Evolutionary conservation across 2,329 filamentous ascomycete species (phyloP), one percentile per base, ranked within the genome.

Genomic region (Monilinia fructicola): DNA sequence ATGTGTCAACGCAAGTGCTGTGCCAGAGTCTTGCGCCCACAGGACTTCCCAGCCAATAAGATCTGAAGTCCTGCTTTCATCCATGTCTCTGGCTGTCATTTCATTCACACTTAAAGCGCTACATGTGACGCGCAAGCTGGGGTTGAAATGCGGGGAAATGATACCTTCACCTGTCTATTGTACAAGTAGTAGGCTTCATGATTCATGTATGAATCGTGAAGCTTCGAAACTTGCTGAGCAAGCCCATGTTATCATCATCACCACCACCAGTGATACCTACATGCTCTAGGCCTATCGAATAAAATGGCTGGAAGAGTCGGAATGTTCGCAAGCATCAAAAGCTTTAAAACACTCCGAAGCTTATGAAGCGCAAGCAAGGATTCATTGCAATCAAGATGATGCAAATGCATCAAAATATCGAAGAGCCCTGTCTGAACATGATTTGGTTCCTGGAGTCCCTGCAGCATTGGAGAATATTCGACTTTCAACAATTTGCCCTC

Each of bases 391-490:
- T 42, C 42, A 21, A 60, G 54, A 65, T 54, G 54, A 61, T 65
- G 54, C 44, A 21, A 50, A 61, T 35, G n/a, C 31, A 26, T 21
- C 31, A 38, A 40, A 44, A 53, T 60, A 54, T 65, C 14, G 26
- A 23, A 18, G 18, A 61, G 31, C 56, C 64, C n/a, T 35, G 46
- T 44, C 48, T 52, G 26, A 54, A 44, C 38, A 26, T 61, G 26
- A 65, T 40, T 65, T 59, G 14, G 64, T 65, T 60, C 64, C 64
- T 65, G 63, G 12, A 61, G 54, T 60, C 55, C 54, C 64, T 65
- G 64, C 64, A 65, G 64, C 46, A 18, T 11, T 53, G 18, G 26
- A 53, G 26, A 35, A 18, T 60, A 40, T 23, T 48, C 26, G 11
- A 40, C 31, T 50, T 50, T 50, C 44, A 59, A 35, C 12, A 59